Evolutionary conservation across 352 stramenopile species (phyloP), one percentile per base, ranked within the genome.

Genomic region (Phytophthora cajani): DNA sequence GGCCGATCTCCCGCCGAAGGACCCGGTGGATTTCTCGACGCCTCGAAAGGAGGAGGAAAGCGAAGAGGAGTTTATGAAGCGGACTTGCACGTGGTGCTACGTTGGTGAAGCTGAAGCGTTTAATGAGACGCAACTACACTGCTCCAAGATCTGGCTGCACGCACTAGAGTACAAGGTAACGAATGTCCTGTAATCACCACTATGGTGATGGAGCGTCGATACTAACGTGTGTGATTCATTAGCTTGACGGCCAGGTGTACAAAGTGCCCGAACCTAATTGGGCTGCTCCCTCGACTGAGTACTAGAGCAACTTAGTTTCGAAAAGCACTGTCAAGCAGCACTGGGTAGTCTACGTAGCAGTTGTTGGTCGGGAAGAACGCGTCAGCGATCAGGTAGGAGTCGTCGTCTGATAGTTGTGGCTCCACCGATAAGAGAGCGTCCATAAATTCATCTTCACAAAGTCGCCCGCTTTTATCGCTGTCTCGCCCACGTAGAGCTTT

Each of bases 81-180:
- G 89, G n/a, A 93, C 86, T 23, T 97, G 85, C 71, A 76, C 84
- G 3, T 92, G 87, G 85, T 96, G 88, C 62, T 76, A 81, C 55
- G 65, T 88, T 62, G 85, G 84, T 21, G 78, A 82, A 57, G 69
- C 82, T 36, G 84, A 89, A 49, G 85, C 83, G 42, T 94, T 91
- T 64, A 96, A 91, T 58, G 84, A 94, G 62, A 92, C 85, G n/a
- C 87, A 95, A 56, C 64, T 93, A 16, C 88, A 97, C 73, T 96
- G 88, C 62, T 85, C 85, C 7, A 85, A 89, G 51, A 95, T 97
- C 50, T 97, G 89, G 88, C 80, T 97, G 21, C 89, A 96, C 57
- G 89, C 89, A 14, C 72, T 95, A 50, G 80, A 94, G 66, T 97
- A 97, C 84, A 87, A 95, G 88, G 88, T 95, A 80, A 12, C 19